Evolutionary conservation across 352 stramenopile genomes (phyloP).

Genomic region (Phytophthora fragariaefolia): DNA sequence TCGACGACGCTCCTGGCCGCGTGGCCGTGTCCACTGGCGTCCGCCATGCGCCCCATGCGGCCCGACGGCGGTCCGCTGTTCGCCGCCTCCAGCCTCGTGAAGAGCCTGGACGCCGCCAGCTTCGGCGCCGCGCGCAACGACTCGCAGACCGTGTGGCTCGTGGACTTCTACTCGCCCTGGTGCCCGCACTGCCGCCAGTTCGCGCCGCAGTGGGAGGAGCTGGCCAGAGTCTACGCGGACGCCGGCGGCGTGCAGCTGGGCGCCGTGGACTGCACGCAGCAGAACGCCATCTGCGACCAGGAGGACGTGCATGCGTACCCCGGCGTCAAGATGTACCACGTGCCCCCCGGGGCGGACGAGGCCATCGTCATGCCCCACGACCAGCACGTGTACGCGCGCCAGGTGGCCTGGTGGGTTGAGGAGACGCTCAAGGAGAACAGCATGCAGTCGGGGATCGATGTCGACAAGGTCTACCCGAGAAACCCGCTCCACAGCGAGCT

Average conservation of each 20-base stretch:
- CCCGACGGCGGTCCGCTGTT: slow-evolving; percentile 27
- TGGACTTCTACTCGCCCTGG: slow-evolving; percentile 86
- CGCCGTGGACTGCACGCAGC: slow-evolving; percentile 71
- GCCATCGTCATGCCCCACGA: slow-evolving; percentile 44
- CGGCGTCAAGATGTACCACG: slow-evolving; percentile 70
- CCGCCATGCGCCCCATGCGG: slow-evolving; percentile 15
- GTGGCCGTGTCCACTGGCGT: not conserved
- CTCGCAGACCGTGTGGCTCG: slow-evolving; percentile 65
- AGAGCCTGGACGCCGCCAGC: slow-evolving; percentile 33
- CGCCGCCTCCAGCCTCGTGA: slow-evolving; percentile 21
- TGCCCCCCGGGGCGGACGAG: slow-evolving; percentile 38
- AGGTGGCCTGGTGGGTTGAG: slow-evolving; percentile 75
- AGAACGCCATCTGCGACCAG: slow-evolving; percentile 54
- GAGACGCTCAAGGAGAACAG: slow-evolving; percentile 53
- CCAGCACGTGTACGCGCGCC: slow-evolving; percentile 26
- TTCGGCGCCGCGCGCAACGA: slow-evolving; percentile 53
- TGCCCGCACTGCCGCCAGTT: slow-evolving; percentile 82
- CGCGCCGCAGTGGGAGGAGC: slow-evolving; percentile 65
- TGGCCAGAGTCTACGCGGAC: slow-evolving; percentile 59
- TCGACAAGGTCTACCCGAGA: slow-evolving; percentile 52
- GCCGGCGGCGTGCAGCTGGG: slow-evolving; percentile 58
- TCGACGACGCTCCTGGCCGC: not conserved
- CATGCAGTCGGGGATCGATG: slow-evolving; percentile 55
- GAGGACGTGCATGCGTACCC: slow-evolving; percentile 72
- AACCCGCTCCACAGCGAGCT: slow-evolving; percentile 35